Evolutionary conservation across 352 stramenopile genomes (phyloP), one percentile per base, ranked within the genome.

Genomic region (Globisporangium middletonii): DNA sequence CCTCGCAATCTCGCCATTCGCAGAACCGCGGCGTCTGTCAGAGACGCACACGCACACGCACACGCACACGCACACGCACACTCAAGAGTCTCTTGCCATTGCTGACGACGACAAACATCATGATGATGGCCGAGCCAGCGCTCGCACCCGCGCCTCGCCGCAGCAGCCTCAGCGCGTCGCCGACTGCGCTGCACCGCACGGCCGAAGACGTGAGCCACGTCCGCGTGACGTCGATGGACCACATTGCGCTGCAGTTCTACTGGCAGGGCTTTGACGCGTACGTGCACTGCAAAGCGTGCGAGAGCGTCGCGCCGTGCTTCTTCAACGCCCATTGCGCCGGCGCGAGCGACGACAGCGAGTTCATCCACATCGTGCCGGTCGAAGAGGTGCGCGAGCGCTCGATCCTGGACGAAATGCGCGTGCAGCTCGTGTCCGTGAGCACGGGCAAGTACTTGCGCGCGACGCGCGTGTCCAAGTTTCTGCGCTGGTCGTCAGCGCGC

Each of bases 221-320:
- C 37, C 59, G 53, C 43, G 44, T 77, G 42, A 83, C 66, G 45
- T 86, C 73, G 8, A 75, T 57, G 33, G 73, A 83, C 69, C 71
- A 79, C 18, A 50, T 84, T 13, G 73, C 77, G 37, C 58, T 88
- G 48, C 77, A 86, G 59, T 73, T 88, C 43, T 88, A 80, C 63
- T 88, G 77, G 75, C 77, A 88, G 54, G 75, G 77, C 26, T 84
- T 84, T 55, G 75, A 84, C 52, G 73, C 77, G 23, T 86, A 84
- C 56, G 73, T 80, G 33, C 62, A 71, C 23, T 79, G 66, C 53
- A 73, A 69, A 57, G 55, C 67, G 41, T 70, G 70, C 52, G 75
- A 86, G 60, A 82, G 69, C 59, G 69, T 83, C 18, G 73, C 65
- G 5, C 75, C 75, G 37, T 86, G 75, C 56, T 77, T 84, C 41